Base-by-base conservation (phyloP, 768 basidiomycete genomes). In the Mycena albidolilacea region DNA sequence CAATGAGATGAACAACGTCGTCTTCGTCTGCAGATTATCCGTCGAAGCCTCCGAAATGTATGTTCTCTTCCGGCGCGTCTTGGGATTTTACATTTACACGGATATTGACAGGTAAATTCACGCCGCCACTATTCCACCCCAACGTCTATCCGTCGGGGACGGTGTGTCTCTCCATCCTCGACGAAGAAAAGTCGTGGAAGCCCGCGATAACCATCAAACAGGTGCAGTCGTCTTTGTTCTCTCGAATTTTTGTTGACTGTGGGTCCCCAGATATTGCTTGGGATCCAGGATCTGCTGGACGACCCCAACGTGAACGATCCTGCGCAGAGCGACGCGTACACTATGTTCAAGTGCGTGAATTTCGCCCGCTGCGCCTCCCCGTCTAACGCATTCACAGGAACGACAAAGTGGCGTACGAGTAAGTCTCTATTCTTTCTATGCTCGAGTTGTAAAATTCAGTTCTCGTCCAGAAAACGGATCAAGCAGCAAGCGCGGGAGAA, bases 71-170 rank as follows among this genome's bases (percentile, higher is more conserved):
- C 30, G 30, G 30, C 30, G 3, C 30, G 30, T 11, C 10, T n/a
- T 19, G 8, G 43, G 5, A 30, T 62, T 43, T 30, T 52, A 30
- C 35, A 46, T 48, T 15, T 63, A 14, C 52, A 19, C 11, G 37
- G 5, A 14, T 37, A n/a, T 17, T n/a, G 23, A 60, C 80, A 98
- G 97, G 97, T 86, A 99, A 99, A 92, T 99, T 98, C 84, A 86
- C 91, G 0, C 98, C 97, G 2, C 93, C 97, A 44, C 86, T 99
- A 61, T 98, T 98, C 86, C 97, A 99, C 81, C 97, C 97, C 37
- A 99, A 99, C 80, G 97, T 99, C 67, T 99, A 98, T 80, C 98
- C 98, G 0, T 99, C 97, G 39, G 98, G 98, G 35, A 99, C 98
- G 21, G 97, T 99, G 58, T 99, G 97, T 82, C 87, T 99, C 38